Evolutionary conservation across 1,284 basidiomycete species (phyloP), one percentile per base, ranked within the genome.

Genomic region (Schizophyllum amplum): DNA sequence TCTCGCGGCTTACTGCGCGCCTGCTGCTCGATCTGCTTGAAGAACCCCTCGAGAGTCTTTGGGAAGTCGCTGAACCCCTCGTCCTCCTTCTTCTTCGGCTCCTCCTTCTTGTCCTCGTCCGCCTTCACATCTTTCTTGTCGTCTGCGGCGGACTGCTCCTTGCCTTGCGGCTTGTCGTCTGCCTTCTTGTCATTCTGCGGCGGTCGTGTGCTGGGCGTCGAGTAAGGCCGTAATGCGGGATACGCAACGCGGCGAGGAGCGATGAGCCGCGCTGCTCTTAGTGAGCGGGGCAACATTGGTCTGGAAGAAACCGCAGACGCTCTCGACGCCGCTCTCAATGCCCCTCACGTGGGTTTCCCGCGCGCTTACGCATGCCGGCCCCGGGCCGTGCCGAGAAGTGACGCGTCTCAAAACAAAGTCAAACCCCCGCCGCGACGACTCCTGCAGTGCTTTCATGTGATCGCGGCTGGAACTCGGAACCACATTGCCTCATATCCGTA

Each of bases 1-100:
- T 69, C 69, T 20, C 69, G 65, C 48, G 75, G 72, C 56, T 74
- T 68, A 21, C 65, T 63, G n/a, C 57, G 68, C 60, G 62, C 63
- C 56, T 71, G 64, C 58, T 75, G 70, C 59, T 67, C 60, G 51
- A 33, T 5, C 27, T 67, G 63, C 68, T 86, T 80, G 73, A 91
- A 91, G 67, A 91, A 91, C 27, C 88, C 88, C 62, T 91, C 87
- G 15, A 91, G 76, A 47, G 75, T 82, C 63, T 81, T 86, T n/a
- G 75, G 75, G 50, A 77, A 62, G 52, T 75, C 70, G 27, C 27
- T 33, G 27, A 33, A 33, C 13, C 27, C 6, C 27, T 33, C 27
- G 13, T 33, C 27, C 6, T 33, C 27, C 62, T 51, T 57, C 57
- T 51, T 50, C 60, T 56, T 69, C 62, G 25, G 27, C 27, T 69